Conservation (phyloP, 257 asterid species). For the Nyctanthes arbortristis region DNA sequence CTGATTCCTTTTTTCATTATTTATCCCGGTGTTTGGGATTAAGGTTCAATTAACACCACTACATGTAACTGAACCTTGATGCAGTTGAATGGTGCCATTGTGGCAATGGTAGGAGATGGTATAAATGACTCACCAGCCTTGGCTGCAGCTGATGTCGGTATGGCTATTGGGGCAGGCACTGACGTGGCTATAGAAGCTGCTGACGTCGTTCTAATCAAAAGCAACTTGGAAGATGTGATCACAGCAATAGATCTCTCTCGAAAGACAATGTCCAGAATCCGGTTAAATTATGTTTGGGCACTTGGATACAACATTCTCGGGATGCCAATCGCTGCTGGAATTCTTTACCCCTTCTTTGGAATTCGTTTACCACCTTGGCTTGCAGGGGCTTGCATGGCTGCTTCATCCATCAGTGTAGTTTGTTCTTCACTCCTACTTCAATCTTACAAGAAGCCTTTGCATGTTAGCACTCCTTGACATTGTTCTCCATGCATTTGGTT, state of each 20-base stretch:
- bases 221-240: conserved; percentile 82
- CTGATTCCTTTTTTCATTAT: too few relatives aligned
- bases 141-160: conserved; percentile 90
- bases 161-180: conserved; percentile 98
- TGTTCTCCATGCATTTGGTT: background rate
- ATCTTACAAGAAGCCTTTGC: conserved; percentile 73
- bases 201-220: conserved; percentile 81
- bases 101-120: conserved; percentile 97
- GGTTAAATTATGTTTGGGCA: conserved; percentile 84
- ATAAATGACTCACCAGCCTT: conserved; percentile 91
- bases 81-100: conserved; percentile 73
- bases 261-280: conserved; percentile 81
- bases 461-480: conserved; percentile 17
- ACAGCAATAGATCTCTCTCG: conserved; percentile 87
- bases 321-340: conserved; percentile 92
- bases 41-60: background rate
- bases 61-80: conserved; percentile 23
- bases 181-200: conserved; percentile 98
- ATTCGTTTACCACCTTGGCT: conserved; percentile 94
- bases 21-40: background rate
- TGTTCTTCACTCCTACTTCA: conserved; percentile 84
- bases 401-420: conserved; percentile 86
- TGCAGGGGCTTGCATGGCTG: conserved; percentile 99
- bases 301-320: conserved; percentile 86
- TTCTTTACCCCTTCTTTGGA: conserved; percentile 76